phyloP scores from a whole-genome alignment of 352 stramenopile genomes.

The Pythium coloratum region DNA sequence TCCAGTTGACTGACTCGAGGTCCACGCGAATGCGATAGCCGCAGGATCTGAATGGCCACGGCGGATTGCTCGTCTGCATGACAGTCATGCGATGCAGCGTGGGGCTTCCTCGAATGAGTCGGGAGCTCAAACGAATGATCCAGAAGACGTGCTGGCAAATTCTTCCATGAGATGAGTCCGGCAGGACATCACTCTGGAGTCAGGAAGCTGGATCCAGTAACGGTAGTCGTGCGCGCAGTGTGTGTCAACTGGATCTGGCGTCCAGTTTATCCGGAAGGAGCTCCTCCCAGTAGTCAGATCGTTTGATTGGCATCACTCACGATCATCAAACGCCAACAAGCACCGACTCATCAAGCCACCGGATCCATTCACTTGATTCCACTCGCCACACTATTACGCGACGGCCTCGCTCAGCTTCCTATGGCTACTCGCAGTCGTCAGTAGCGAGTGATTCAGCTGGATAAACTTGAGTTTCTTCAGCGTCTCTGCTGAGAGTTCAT shows the following conservation, averaged over 20 bases:
- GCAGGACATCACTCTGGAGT: too few species aligned
- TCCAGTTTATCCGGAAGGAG: background rate
- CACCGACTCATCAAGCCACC: too few species aligned
- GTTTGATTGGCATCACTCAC: background rate
- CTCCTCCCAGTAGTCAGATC: background rate
- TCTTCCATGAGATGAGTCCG: background rate
- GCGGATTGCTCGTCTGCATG: background rate
- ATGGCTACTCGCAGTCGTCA: background rate
- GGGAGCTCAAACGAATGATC: background rate
- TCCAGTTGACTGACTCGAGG: background rate
- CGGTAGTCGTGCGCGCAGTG: background rate
- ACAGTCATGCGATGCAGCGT: background rate
- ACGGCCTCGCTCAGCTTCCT: background rate
- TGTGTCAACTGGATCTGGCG: background rate
- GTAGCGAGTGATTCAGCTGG: slow-evolving; percentile 21
- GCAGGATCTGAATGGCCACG: background rate
- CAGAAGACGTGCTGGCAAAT: background rate
- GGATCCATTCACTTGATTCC: background rate
- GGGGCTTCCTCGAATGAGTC: background rate
- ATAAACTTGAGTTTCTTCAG: slow-evolving; percentile 23
- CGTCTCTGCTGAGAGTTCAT: background rate
- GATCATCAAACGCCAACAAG: background rate
- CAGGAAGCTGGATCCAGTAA: background rate
- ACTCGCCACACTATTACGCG: background rate
- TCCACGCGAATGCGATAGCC: background rate